Evolutionary conservation across 306 rosid species (phyloP), one percentile per base, ranked within the genome.

Genomic region (Vigna radiata): DNA sequence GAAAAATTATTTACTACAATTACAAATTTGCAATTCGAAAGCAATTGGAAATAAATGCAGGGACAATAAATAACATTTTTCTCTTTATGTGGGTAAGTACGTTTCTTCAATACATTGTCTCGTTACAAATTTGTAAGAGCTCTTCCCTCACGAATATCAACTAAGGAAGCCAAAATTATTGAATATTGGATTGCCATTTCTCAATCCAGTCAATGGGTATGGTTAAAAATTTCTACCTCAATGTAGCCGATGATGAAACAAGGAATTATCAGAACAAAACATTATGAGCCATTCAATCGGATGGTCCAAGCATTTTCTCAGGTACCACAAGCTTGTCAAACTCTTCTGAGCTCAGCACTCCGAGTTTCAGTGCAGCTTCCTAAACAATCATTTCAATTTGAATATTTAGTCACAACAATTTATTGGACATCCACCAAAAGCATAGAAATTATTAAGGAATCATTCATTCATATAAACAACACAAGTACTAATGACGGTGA

Each of bases 331-430:
- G 93, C 60, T 47, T 85, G 85, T 96, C 97, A 11, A 93, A 96
- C 6, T 96, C 99, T 85, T 93, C 98, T 41, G 82, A 73, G 56
- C 84, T 79, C 50, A 96, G 88, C 52, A 96, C 93, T 82, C 94
- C 91, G 43, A 96, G 98, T 80, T 91, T 91, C 85, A 96, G 67
- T 44, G 99, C 99, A 78, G 99, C 94, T 65, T 96, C 98, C 98
- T 96, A 86, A 71, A 87, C 54, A 63, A 65, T 73, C 55, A 73
- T 56, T 78, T 76, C 55, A 61, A 64, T 50, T 68, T 67, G 25
- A 19, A 61, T 31, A 78, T n/a, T 75, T 49, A 80, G 81, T 10
- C 17, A 68, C 49, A 50, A 79, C 49, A 43, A 79, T 6, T 54
- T 61, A 70, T 76, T 17, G 59, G 52, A 70, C 53, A 82, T 63